Evolutionary conservation across 192 early-diverging fungal genomes (phyloP).

Genomic region (Linnemannia exigua): DNA sequence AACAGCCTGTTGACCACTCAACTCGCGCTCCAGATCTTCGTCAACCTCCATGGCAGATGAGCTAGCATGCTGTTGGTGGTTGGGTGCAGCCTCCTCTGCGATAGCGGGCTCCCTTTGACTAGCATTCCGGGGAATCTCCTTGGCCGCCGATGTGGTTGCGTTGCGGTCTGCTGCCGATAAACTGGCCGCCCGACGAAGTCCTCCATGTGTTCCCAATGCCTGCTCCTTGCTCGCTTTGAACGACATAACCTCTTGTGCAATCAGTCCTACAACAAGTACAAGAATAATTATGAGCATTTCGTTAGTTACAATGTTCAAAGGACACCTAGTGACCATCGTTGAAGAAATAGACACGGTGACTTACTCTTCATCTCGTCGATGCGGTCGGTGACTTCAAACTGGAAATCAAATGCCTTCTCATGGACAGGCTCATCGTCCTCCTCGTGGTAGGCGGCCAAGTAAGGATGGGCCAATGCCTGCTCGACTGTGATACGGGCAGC

Average conservation of each 20-base stretch:
- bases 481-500: conserved; percentile 93
- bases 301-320: conserved; percentile 16
- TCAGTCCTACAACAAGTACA: conserved; percentile 65
- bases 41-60: conserved; percentile 64
- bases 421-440: conserved; percentile 87
- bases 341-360: conserved; percentile 13
- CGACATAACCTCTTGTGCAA: conserved; percentile 84
- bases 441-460: conserved; percentile 94
- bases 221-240: conserved; percentile 78
- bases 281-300: neutral
- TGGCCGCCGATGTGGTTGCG: conserved; percentile 51
- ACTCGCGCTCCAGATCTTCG: conserved; percentile 65
- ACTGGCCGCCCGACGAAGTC: conserved; percentile 38
- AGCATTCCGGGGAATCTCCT: conserved; percentile 52
- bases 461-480: conserved; percentile 93
- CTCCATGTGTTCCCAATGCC: conserved; percentile 40
- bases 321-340: neutral
- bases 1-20: conserved; percentile 57
- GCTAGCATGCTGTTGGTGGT: conserved; percentile 15
- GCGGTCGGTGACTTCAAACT: conserved; percentile 81
- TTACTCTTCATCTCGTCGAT: conserved; percentile 86
- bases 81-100: conserved; percentile 39
- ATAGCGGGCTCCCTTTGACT: conserved; percentile 56
- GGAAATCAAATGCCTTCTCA: conserved; percentile 80
- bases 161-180: conserved; percentile 64